Evolutionary conservation across 2,329 filamentous ascomycete species (phyloP).

Genomic region (Seiridium cupressi): DNA sequence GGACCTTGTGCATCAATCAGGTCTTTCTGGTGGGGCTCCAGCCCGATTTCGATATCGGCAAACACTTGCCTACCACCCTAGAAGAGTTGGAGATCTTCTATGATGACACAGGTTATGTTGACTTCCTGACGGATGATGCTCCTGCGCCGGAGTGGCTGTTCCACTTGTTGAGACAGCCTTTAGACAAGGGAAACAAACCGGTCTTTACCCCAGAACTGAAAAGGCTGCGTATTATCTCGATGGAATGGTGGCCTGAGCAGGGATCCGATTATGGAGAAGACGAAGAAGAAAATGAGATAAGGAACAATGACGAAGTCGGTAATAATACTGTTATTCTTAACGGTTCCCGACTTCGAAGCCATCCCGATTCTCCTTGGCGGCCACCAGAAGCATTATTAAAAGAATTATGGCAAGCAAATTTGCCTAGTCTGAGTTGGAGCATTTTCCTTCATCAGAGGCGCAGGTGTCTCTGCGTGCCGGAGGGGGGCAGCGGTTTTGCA

Average conservation of each 20-base stretch:
- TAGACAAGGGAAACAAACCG: neutral
- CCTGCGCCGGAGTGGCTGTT: slow-evolving; percentile 1
- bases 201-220: slow-evolving; percentile 1
- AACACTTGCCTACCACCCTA: slow-evolving; percentile 7
- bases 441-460: neutral
- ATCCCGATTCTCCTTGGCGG: neutral
- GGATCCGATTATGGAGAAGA: neutral
- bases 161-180: neutral
- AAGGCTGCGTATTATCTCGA: neutral
- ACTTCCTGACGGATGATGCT: neutral
- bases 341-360: neutral
- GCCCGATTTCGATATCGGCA: neutral
- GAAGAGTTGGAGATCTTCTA: slow-evolving; percentile 9
- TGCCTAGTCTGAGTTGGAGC: slow-evolving; percentile 5
- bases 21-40: slow-evolving; percentile 2
- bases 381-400: neutral
- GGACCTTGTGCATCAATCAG: slow-evolving; percentile 4
- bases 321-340: neutral
- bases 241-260: neutral
- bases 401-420: neutral
- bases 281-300: neutral
- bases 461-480: neutral
- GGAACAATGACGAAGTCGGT: neutral
- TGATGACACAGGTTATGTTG: neutral
- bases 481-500: neutral